phyloP scores from a whole-genome alignment of 176 grass and related monocot species.

The Pontederia paniculata region DNA sequence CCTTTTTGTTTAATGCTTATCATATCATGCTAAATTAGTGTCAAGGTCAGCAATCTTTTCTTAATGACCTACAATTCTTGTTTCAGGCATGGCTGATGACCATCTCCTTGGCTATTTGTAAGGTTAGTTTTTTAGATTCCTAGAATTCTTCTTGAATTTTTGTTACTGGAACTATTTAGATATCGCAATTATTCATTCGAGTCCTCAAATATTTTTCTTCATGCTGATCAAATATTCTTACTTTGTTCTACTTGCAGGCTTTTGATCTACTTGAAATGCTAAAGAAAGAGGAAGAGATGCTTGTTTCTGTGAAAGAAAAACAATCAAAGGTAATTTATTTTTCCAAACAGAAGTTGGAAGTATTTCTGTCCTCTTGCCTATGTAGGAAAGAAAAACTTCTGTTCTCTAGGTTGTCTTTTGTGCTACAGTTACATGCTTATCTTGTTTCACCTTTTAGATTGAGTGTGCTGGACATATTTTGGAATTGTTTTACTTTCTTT shows the following conservation, averaged over 20 bases:
- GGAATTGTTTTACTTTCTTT: too few relatives aligned
- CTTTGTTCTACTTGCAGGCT: slow-evolving; percentile 24
- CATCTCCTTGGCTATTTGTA: slow-evolving; percentile 60
- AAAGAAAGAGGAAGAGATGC: slow-evolving; percentile 86
- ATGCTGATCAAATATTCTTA: background rate
- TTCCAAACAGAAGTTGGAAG: background rate
- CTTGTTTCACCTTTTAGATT: too few relatives aligned
- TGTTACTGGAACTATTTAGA: background rate
- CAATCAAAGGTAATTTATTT: slow-evolving; percentile 39
- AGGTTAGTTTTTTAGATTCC: slow-evolving; percentile 35
- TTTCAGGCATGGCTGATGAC: slow-evolving; percentile 67
- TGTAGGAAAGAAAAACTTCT: too few relatives aligned
- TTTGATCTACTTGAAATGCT: slow-evolving; percentile 93
- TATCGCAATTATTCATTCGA: background rate
- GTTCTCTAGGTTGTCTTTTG: too few relatives aligned
- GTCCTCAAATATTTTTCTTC: slow-evolving; percentile 4
- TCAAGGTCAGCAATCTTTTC: too few relatives aligned
- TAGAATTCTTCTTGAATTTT: background rate
- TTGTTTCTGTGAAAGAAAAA: slow-evolving; percentile 64
- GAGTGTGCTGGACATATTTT: too few relatives aligned
- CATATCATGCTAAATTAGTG: too few relatives aligned
- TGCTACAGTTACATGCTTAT: too few relatives aligned
- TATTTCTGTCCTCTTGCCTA: background rate
- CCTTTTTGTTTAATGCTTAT: too few relatives aligned
- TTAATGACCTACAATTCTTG: background rate